phyloP scores from a whole-genome alignment of 345 rosid genomes.

The Eucalyptus virginea region DNA sequence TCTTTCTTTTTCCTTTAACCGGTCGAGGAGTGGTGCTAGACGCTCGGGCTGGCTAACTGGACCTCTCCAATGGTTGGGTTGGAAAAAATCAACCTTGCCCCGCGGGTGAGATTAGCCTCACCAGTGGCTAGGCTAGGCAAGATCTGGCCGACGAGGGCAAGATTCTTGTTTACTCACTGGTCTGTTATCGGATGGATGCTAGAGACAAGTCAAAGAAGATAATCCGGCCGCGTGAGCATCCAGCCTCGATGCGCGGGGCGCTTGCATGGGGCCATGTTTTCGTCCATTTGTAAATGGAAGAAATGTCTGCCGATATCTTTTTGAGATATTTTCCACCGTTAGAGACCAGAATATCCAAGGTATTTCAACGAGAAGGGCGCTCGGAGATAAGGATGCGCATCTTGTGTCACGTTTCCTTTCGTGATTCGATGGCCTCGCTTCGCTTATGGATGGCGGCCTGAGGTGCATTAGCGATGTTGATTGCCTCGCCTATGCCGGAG shows the following conservation, averaged over 20 bases:
- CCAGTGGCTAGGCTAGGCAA: too few species aligned
- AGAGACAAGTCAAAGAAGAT: neutral
- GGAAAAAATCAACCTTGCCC: too few species aligned
- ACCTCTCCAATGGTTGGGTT: too few species aligned
- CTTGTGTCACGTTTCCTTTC: neutral
- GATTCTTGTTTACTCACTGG: neutral
- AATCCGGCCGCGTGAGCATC: neutral
- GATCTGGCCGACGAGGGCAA: too few species aligned
- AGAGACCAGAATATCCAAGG: neutral
- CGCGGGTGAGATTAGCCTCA: too few species aligned
- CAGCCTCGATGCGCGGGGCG: neutral
- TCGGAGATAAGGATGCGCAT: neutral
- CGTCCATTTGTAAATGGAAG: neutral
- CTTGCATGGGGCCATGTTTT: neutral
- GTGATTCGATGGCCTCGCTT: neutral
- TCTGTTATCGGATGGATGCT: neutral
- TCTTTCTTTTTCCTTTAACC: fast-evolving
- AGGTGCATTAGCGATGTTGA: neutral
- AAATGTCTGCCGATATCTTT: too few species aligned
- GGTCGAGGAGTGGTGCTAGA: too few species aligned
- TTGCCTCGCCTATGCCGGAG: neutral
- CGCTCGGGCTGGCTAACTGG: too few species aligned
- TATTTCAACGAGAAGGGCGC: neutral
- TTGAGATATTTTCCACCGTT: neutral
- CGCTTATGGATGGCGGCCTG: neutral